Conservation (phyloP, 1,284 basidiomycete species). For the Cyathus pygmaeus region DNA sequence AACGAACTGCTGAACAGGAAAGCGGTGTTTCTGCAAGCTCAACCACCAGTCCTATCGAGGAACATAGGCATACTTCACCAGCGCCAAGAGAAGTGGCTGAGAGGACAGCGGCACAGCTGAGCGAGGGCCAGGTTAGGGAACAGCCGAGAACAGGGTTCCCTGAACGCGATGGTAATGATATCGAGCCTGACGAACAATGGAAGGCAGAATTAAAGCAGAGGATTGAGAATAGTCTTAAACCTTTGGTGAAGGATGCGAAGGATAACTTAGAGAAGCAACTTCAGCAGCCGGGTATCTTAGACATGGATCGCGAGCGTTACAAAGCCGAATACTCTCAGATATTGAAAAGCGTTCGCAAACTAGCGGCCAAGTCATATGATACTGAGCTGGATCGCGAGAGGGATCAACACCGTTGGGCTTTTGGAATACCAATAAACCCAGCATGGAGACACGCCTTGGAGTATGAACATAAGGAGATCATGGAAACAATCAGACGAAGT, state of each 20-base stretch:
- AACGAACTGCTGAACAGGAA: conserved; percentile 46
- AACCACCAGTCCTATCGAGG: neutral
- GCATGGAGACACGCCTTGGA: conserved; percentile 49
- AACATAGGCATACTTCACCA: neutral
- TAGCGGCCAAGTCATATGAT: conserved; percentile 53
- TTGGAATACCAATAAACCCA: conserved; percentile 41
- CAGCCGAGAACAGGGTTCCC: neutral
- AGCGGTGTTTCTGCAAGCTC: neutral
- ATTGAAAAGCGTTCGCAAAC: conserved; percentile 48
- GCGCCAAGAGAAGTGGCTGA: neutral
- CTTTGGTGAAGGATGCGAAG: conserved; percentile 61
- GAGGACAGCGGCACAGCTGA: neutral
- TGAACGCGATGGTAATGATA: conserved; percentile 40
- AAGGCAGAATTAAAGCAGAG: conserved; percentile 51
- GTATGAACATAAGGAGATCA: conserved; percentile 54
- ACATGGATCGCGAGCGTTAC: conserved; percentile 39
- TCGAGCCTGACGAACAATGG: conserved; percentile 66
- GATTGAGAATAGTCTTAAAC: conserved; percentile 55
- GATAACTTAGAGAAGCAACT: conserved; percentile 52
- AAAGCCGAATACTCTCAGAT: conserved; percentile 47
- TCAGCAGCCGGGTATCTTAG: conserved; percentile 33
- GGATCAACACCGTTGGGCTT: conserved; percentile 51
- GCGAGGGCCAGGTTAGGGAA: neutral
- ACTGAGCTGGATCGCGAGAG: conserved; percentile 54
- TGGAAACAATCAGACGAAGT: conserved; percentile 43